phyloP scores from a whole-genome alignment of 805 yeast genomes.

The Candida xyloterini region DNA sequence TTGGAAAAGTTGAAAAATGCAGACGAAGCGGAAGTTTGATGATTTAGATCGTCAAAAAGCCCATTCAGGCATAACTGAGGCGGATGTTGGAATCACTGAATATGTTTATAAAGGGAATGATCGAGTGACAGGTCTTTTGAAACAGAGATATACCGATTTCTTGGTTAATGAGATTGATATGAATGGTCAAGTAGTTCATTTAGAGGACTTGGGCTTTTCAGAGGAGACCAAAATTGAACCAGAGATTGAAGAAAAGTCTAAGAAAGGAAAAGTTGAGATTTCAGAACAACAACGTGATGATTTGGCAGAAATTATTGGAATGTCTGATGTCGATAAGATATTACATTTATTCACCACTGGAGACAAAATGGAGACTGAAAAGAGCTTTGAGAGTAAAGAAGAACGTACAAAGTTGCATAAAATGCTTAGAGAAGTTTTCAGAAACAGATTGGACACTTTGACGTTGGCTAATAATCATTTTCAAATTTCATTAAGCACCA shows the following conservation, averaged over 20 bases:
- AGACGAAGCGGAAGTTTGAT: constrained; percentile 8
- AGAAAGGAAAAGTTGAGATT: constrained; percentile 33
- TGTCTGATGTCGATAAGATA: constrained; percentile 54
- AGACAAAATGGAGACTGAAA: constrained; percentile 52
- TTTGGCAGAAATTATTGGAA: constrained; percentile 56
- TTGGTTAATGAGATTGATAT: constrained; percentile 82
- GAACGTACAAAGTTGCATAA: constrained; percentile 79
- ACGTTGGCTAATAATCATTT: constrained; percentile 71
- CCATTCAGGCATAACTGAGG: constrained; percentile 53
- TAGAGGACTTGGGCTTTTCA: constrained; percentile 69
- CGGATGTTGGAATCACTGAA: constrained; percentile 84
- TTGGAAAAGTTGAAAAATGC: neutral
- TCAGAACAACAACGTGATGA: constrained; percentile 43
- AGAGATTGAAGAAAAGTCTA: constrained; percentile 34
- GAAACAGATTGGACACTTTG: constrained; percentile 70
- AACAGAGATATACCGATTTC: constrained; percentile 90
- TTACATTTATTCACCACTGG: constrained; percentile 53
- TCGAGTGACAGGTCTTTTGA: constrained; percentile 78
- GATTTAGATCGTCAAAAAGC: constrained; percentile 5
- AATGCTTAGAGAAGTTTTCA: constrained; percentile 68
- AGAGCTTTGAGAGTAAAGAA: constrained; percentile 61
- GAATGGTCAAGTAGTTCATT: constrained; percentile 68
- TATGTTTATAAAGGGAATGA: constrained; percentile 50
- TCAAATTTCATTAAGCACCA: constrained; percentile 49
- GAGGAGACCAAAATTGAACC: constrained; percentile 24